Base-by-base conservation (phyloP, 306 rosid genomes). In the Erythrophleum fordii region DNA sequence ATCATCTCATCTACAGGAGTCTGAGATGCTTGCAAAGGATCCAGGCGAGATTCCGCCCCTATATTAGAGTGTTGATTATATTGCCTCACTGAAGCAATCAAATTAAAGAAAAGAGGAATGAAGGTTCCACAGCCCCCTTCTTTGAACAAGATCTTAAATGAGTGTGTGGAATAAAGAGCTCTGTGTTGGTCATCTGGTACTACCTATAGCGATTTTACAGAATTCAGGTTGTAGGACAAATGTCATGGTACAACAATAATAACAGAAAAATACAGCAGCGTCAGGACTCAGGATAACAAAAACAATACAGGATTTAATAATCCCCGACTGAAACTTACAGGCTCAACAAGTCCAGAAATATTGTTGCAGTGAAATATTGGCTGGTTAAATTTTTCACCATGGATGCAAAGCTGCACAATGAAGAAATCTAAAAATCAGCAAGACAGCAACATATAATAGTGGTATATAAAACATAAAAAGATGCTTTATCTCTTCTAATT, bases 61-160 rank as follows among this genome's bases (percentile, higher is more conserved):
- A 62, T 20, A 53, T 58, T 90, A 41, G 48, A 42, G 1, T 79
- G 87, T 74, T 83, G 99, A 82, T 88, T 96, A 60, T 89, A 89
- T 28, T 81, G 97, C 81, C 98, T 92, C 66, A 96, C 98, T 23
- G 98, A 87, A 73, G 91, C 83, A 75, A 96, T 86, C 90, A 96
- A 88, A 84, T 90, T 96, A 81, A 93, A 92, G 91, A 96, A 93
- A 12, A 96, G 92, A n/a, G 99, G 98, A 81, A 96, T 81, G 70
- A 92, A 96, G 42, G 99, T 96, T 62, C 98, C 99, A 75, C 97
- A 96, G 16, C 98, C 99, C 11, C 99, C 99, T 73, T 96, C 99
- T 85, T 96, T 96, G 90, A 96, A 96, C 85, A 96, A 55, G 78
- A 93, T 92, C 92, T 93, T 96, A 64, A 96, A 92, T 14, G 93